phyloP scores from a whole-genome alignment of 2,329 filamentous ascomycete species.

The Malbranchea cinnamomea region DNA sequence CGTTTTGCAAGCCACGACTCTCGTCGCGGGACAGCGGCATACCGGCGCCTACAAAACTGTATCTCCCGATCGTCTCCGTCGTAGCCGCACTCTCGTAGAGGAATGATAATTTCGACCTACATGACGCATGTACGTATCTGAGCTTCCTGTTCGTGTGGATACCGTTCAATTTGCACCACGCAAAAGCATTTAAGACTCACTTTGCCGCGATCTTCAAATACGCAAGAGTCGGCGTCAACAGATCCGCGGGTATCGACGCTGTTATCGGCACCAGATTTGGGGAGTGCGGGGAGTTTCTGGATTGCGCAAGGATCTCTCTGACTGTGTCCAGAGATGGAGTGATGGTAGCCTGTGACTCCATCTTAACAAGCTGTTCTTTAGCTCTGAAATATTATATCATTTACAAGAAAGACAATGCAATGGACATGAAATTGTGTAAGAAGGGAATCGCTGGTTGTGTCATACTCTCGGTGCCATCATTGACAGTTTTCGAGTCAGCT shows the following conservation, averaged over 20 bases:
- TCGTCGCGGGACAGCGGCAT: slow-evolving; percentile 12
- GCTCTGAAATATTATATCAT: too few species aligned
- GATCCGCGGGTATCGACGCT: slow-evolving; percentile 75
- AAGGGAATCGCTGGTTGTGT: too few species aligned
- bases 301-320: slow-evolving; percentile 39
- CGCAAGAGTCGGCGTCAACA: slow-evolving; percentile 85
- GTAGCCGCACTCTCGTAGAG: slow-evolving; percentile 88
- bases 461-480: too few species aligned
- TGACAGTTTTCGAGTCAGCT: too few species aligned
- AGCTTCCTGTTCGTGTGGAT: too few species aligned
- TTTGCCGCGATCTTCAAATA: slow-evolving; percentile 80
- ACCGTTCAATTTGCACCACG: too few species aligned
- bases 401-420: too few species aligned
- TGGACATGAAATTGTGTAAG: too few species aligned
- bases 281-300: slow-evolving; percentile 37
- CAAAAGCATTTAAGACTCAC: slow-evolving; percentile 29
- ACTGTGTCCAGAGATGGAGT: slow-evolving; percentile 49
- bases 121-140: too few species aligned
- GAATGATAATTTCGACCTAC: slow-evolving; percentile 63
- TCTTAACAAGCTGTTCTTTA: too few species aligned
- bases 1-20: neutral
- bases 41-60: slow-evolving; percentile 85
- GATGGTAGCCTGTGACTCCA: slow-evolving; percentile 30
- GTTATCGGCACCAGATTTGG: slow-evolving; percentile 73
- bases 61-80: slow-evolving; percentile 82